These are phyloP conservation scores for Boletus reticulatus DNA, from an alignment of 768 basidiomycete genomes.

Conservation along the genomic window DNA sequence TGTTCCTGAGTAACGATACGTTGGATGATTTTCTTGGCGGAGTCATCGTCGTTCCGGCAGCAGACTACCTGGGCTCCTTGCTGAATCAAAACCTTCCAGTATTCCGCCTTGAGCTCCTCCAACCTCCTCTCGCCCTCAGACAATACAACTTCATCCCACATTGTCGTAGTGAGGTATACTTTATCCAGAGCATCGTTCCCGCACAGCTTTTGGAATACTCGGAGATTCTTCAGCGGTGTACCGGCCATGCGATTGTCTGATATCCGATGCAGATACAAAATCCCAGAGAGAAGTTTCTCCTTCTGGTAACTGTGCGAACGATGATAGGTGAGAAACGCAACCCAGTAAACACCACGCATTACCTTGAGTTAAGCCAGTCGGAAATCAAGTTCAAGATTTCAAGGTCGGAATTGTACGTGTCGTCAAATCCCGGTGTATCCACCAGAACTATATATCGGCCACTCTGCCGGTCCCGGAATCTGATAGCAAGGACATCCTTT, in stretches of 20 bases:
- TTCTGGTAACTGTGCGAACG: conserved; percentile 7
- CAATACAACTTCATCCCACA: too few relatives aligned
- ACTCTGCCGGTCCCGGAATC: conserved; percentile 1
- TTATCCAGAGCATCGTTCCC: conserved; percentile 28
- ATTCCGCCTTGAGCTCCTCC: neutral
- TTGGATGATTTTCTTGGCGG: conserved; percentile 8
- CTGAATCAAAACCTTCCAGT: conserved; percentile 8
- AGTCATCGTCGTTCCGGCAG: conserved; percentile 8
- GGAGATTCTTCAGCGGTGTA: conserved; percentile 4
- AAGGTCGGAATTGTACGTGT: too few relatives aligned
- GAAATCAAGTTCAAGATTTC: too few relatives aligned
- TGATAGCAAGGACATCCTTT: conserved; percentile 3
- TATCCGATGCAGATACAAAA: too few relatives aligned
- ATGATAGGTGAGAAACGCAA: neutral
- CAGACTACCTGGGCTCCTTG: conserved; percentile 9
- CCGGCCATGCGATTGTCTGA: too few relatives aligned
- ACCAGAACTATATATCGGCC: conserved; percentile 16
- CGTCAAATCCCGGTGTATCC: conserved; percentile 16
- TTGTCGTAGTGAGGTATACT: conserved; percentile 24
- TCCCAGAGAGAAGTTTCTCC: too few relatives aligned
- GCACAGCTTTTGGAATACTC: conserved; percentile 30
- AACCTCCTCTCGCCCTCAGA: too few relatives aligned
- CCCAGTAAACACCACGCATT: neutral
- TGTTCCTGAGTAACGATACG: conserved; percentile 1
- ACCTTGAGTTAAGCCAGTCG: too few relatives aligned